Base-by-base conservation (phyloP, 208 protist species). In the Angomonas ambiguus region DNA sequence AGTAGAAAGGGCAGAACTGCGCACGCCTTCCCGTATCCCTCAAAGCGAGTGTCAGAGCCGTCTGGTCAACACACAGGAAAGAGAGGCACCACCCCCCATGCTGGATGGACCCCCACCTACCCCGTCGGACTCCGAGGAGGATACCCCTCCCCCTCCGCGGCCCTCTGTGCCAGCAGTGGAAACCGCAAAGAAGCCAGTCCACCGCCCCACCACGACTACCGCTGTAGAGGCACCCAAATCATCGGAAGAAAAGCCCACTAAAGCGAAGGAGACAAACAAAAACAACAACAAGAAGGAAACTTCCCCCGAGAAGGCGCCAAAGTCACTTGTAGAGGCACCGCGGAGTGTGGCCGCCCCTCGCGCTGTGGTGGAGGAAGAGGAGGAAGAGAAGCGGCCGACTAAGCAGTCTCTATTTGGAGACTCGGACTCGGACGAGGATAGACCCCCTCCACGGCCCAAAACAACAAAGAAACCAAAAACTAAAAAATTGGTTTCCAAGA, bases 381-480 rank as follows among this genome's bases (percentile, higher is more conserved):
- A 32, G 22, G 53, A 59, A 35, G 53, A 20, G 31, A n/a, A 10
- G 24, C 24, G 16, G n/a, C 56, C 56, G 5, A 8, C 31, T 4
- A 62, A 5, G 31, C 25, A 34, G 56, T 22, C 18, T 4, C 56
- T 62, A 11, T 62, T 62, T n/a, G 56, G 56, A 2, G 56, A 62
- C 8, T 34, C 56, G 6, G 56, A 62, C 24, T 31, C 24, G 8
- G 56, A 62, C 56, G 5, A 8, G 13, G 56, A 34, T 22, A 2
- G 45, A n/a, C 45, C 45, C 10, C 3, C 16, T 5, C 45, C 8
- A n/a, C 3, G 18, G 30, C 2, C 4, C 6, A 34, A 62, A 32
- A 2, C 6, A 1, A 18, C 24, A 6, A 42, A 59, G 53, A 30
- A 30, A 27, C 10, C 24, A 28, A 59, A 59, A 35, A 59, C 24